These are phyloP conservation scores for Phallus indusiatus DNA, from an alignment of 768 basidiomycete genomes.

Conservation along the genomic window DNA sequence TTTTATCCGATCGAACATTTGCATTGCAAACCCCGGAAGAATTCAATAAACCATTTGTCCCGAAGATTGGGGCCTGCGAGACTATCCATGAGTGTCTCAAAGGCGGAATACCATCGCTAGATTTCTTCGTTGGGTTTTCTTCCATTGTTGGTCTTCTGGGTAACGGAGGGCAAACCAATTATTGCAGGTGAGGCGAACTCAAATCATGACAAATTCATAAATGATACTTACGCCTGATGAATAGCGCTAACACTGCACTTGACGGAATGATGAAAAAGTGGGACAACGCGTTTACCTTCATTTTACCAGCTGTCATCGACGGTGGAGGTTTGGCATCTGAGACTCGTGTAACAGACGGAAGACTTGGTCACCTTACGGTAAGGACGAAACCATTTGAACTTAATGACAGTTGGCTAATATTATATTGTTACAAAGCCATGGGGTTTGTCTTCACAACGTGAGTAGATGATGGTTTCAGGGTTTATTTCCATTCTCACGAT, in stretches of 20 bases:
- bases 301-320: conserved; percentile 24
- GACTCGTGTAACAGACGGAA: not conserved
- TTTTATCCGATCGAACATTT: conserved; percentile 25
- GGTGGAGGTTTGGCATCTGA: conserved; percentile 11
- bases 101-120: conserved; percentile 17
- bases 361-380: conserved; percentile 7
- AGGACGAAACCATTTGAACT: not conserved
- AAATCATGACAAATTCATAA: too few relatives aligned
- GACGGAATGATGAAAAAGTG: conserved; percentile 18
- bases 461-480: not conserved
- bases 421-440: conserved; percentile 5
- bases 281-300: conserved; percentile 25
- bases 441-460: conserved; percentile 14
- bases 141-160: conserved; percentile 26
- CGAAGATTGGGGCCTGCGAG: conserved; percentile 22
- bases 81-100: conserved; percentile 19
- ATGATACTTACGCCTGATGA: not conserved
- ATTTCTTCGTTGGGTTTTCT: conserved; percentile 28
- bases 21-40: conserved; percentile 20
- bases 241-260: conserved; percentile 26
- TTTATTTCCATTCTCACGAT: not conserved
- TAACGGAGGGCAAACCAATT: conserved; percentile 29
- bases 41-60: conserved; percentile 19
- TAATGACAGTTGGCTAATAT: not conserved
- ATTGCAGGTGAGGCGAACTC: conserved; percentile 24